These are phyloP conservation scores for Asparagopsis taxiformis DNA, from an alignment of 31 red algal species.

Conservation along the genomic window DNA sequence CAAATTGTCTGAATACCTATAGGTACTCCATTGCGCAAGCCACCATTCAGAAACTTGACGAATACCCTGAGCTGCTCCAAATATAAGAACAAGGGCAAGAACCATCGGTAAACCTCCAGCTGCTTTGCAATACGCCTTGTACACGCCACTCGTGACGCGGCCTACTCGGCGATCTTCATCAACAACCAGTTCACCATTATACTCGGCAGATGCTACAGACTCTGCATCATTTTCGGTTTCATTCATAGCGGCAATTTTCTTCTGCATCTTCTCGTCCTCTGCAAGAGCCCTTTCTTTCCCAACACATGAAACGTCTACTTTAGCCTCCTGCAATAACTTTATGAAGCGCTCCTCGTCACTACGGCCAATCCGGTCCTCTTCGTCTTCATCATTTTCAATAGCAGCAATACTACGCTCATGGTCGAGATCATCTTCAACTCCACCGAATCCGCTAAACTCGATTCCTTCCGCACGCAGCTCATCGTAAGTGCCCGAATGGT, in stretches of 20 bases:
- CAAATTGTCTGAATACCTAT: background rate
- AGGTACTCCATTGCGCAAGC: conserved; percentile 46
- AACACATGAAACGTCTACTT: background rate
- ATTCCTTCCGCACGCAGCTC: conserved; percentile 9
- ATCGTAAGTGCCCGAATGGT: conserved; percentile 15
- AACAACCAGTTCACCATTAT: conserved; percentile 1
- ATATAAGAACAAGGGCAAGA: conserved; percentile 5
- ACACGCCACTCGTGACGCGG: conserved; percentile 28
- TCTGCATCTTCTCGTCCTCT: background rate
- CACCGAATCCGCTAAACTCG: conserved; percentile 3
- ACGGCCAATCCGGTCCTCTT: background rate
- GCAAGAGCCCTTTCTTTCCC: background rate
- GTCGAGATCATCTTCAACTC: conserved; percentile 1
- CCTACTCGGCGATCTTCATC: conserved; percentile 68
- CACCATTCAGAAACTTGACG: conserved; percentile 58
- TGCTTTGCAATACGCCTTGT: conserved; percentile 49
- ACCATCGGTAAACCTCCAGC: conserved; percentile 32
- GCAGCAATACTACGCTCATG: background rate
- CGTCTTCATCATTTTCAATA: background rate
- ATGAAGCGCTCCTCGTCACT: conserved; percentile 2
- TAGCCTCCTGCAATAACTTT: conserved; percentile 11
- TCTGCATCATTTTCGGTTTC: background rate
- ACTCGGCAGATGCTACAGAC: background rate
- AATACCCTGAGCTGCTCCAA: conserved; percentile 33
- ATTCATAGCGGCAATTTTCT: background rate